Conservation (phyloP, 768 basidiomycete genomes). For the Lactarius psammicola region DNA sequence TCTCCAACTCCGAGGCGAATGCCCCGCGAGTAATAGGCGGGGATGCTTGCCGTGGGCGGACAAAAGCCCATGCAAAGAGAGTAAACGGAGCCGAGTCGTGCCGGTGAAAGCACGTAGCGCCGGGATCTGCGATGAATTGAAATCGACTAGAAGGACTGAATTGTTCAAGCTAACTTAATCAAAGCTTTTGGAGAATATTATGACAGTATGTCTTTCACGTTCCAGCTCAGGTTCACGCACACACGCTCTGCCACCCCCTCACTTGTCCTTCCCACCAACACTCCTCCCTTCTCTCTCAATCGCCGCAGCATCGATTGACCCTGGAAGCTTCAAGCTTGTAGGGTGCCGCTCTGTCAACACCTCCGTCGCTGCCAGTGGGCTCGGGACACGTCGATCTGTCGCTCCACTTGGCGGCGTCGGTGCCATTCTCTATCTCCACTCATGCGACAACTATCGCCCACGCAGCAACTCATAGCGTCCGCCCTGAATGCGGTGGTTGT, state of each 20-base stretch:
- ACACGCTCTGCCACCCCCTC: not conserved
- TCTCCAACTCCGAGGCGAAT: not conserved
- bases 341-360: not conserved
- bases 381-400: not conserved
- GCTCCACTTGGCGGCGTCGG: not conserved
- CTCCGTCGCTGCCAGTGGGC: not conserved
- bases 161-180: not conserved
- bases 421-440: not conserved
- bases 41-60: not conserved
- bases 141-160: too few species aligned
- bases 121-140: constrained; percentile 3
- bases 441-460: not conserved
- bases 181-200: not conserved
- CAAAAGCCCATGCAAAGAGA: too few species aligned
- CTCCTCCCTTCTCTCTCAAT: not conserved
- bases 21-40: constrained; percentile 5
- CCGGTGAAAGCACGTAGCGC: not conserved
- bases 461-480: not conserved
- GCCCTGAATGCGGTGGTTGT: not conserved
- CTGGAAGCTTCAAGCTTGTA: not conserved
- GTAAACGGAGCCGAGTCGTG: too few species aligned
- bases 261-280: not conserved
- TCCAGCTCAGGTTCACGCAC: not conserved
- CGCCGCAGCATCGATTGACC: too few species aligned
- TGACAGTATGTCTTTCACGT: not conserved